Conservation (phyloP, 1,139 yeast species). For the Nematodospora anomalae region DNA sequence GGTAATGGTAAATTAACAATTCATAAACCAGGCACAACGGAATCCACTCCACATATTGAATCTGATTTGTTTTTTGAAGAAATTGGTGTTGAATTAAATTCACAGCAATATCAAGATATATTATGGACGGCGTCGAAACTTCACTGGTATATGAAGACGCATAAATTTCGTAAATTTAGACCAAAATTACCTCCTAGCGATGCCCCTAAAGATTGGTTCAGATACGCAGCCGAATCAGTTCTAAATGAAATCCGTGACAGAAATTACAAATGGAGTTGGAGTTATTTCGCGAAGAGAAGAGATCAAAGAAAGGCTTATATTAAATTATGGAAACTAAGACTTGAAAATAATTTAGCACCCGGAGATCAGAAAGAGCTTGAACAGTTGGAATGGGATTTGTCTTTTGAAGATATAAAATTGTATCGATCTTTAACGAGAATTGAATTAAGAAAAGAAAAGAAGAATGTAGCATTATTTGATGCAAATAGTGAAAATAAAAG, state of each 20-base stretch:
- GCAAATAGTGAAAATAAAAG: conserved; percentile 13
- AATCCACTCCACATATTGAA: conserved; percentile 66
- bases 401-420: conserved; percentile 79
- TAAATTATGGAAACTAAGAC: conserved; percentile 59
- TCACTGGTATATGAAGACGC: conserved; percentile 75
- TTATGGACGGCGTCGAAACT: conserved; percentile 80
- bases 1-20: conserved; percentile 84
- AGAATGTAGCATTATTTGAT: conserved; percentile 14
- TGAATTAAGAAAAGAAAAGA: conserved; percentile 59
- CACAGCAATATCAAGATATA: conserved; percentile 80
- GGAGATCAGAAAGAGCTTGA: conserved; percentile 47
- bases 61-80: conserved; percentile 83
- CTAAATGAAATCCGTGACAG: conserved; percentile 77
- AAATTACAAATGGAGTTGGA: conserved; percentile 90
- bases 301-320: conserved; percentile 72
- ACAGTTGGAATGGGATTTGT: conserved; percentile 56
- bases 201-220: conserved; percentile 79
- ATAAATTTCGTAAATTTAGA: conserved; percentile 67
- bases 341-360: conserved; percentile 33
- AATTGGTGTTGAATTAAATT: conserved; percentile 79
- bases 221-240: conserved; percentile 73
- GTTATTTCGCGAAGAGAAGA: conserved; percentile 64
- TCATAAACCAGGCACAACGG: conserved; percentile 75
- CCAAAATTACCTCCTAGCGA: conserved; percentile 63
- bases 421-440: conserved; percentile 79